phyloP scores from a whole-genome alignment of 345 rosid genomes.

The Durio zibethinus region DNA sequence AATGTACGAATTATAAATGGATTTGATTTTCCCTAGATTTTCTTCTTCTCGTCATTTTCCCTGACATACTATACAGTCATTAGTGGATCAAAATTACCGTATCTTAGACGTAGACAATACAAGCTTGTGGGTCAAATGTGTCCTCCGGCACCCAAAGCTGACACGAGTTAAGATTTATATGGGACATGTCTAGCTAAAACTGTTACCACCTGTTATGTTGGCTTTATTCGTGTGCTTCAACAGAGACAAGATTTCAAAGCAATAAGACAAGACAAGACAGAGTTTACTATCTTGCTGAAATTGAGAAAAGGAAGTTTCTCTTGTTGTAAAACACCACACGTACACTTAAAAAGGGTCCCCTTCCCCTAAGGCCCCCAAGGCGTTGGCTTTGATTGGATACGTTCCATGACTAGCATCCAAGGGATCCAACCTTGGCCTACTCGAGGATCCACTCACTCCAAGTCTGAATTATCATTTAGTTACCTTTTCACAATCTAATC shows the following conservation, averaged over 20 bases:
- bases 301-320: neutral
- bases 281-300: slow-evolving; percentile 7
- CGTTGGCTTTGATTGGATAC: slow-evolving; percentile 7
- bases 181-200: neutral
- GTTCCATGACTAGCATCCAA: neutral
- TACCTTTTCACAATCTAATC: neutral
- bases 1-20: neutral
- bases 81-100: neutral
- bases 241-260: slow-evolving; percentile 12
- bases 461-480: neutral
- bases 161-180: neutral
- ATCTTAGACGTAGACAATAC: neutral
- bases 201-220: neutral
- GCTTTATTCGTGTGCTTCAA: neutral
- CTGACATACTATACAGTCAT: neutral
- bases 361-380: neutral
- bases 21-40: neutral
- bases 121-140: neutral
- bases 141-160: neutral
- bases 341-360: neutral
- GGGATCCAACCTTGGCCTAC: neutral
- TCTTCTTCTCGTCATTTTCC: neutral
- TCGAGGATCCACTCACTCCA: neutral
- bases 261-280: slow-evolving; percentile 21
- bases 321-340: neutral